Evolutionary conservation across 2,329 filamentous ascomycete genomes (phyloP).

Genomic region (Trichoderma citrinoviride): DNA sequence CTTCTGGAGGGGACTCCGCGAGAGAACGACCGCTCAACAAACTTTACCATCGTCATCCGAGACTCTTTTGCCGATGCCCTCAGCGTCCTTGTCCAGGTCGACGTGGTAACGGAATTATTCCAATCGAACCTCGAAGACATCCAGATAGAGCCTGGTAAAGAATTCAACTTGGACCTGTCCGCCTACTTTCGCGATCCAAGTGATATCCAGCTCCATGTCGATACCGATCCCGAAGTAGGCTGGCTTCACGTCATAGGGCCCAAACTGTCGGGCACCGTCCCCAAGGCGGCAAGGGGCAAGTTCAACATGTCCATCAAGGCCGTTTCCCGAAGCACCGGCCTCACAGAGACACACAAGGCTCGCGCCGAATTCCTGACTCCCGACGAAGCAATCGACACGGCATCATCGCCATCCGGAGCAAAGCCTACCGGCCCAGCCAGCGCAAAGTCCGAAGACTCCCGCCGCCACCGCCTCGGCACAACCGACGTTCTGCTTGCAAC

Average conservation of each 20-base stretch:
- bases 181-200: slow-evolving; percentile 42
- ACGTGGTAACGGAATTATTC: slow-evolving; percentile 42
- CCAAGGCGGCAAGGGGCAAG: slow-evolving; percentile 35
- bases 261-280: slow-evolving; percentile 43
- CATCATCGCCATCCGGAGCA: slow-evolving; percentile 26
- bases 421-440: slow-evolving; percentile 26
- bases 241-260: slow-evolving; percentile 46
- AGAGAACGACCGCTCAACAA: slow-evolving; percentile 54
- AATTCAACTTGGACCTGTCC: slow-evolving; percentile 44
- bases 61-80: slow-evolving; percentile 61
- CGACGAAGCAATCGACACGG: slow-evolving; percentile 29
- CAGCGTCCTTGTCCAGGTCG: slow-evolving; percentile 48
- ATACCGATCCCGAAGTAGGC: slow-evolving; percentile 36
- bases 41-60: slow-evolving; percentile 60
- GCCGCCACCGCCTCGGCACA: slow-evolving; percentile 31
- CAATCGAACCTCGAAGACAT: slow-evolving; percentile 40
- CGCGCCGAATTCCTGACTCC: slow-evolving; percentile 36
- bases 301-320: slow-evolving; percentile 35
- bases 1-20: slow-evolving; percentile 64
- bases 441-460: slow-evolving; percentile 21
- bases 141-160: slow-evolving; percentile 40
- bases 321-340: slow-evolving; percentile 34
- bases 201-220: slow-evolving; percentile 39
- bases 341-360: slow-evolving; percentile 40
- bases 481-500: slow-evolving; percentile 43